These are phyloP conservation scores for Xylaria sp. DNA, from an alignment of 2,329 filamentous ascomycete species.

Conservation along the genomic window DNA sequence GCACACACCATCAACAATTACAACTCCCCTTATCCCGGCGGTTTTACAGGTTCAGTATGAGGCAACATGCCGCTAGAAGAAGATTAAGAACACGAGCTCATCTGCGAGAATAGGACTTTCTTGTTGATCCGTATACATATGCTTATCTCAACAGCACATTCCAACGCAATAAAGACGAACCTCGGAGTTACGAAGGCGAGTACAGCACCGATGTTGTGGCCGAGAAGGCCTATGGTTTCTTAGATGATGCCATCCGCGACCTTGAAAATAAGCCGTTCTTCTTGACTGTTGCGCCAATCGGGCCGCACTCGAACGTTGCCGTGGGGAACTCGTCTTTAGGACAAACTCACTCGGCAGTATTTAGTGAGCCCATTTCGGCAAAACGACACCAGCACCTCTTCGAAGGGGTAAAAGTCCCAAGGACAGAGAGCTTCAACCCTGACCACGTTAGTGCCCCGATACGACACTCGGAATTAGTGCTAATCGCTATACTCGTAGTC, in stretches of 20 bases:
- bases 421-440: slow-evolving; percentile 71
- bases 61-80: not conserved
- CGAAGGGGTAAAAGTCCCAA: slow-evolving; percentile 61
- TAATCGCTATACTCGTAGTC: slow-evolving; percentile 6
- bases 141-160: slow-evolving; percentile 70
- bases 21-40: slow-evolving; percentile 48
- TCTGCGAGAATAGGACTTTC: slow-evolving; percentile 46
- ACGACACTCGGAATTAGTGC: not conserved
- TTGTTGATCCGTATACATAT: slow-evolving; percentile 72
- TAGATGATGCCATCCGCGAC: slow-evolving; percentile 62
- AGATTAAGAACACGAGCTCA: not conserved
- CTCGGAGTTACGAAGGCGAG: slow-evolving; percentile 43
- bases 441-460: slow-evolving; percentile 48
- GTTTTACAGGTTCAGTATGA: slow-evolving; percentile 45
- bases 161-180: slow-evolving; percentile 60
- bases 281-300: slow-evolving; percentile 67
- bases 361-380: slow-evolving; percentile 53
- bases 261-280: slow-evolving; percentile 67
- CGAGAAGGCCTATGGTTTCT: slow-evolving; percentile 61
- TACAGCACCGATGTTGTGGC: slow-evolving; percentile 63
- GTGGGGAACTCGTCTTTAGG: slow-evolving; percentile 47
- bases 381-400: slow-evolving; percentile 69
- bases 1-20: slow-evolving; percentile 50
- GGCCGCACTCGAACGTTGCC: slow-evolving; percentile 59
- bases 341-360: slow-evolving; percentile 51